Evolutionary conservation across 2,329 filamentous ascomycete genomes (phyloP), one percentile per base, ranked within the genome.

Genomic region (Pyricularia grisea): DNA sequence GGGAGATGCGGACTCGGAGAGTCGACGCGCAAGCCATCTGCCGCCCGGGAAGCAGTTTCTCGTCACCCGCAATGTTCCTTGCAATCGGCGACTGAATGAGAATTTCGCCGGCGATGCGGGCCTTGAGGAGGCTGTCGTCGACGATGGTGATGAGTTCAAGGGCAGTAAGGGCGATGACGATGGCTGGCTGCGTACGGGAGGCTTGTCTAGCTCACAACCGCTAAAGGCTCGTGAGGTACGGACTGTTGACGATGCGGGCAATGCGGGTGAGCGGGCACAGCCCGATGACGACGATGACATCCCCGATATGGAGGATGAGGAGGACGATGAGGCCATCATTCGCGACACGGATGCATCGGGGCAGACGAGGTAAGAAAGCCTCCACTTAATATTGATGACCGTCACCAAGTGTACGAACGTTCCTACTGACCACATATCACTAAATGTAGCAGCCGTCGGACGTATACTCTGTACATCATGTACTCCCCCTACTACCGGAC

Each of bases 381-480:
- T 65, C 33, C 25, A 27, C 23, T 17, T 17, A 20, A 9, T 10
- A 20, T n/a, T n/a, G 10, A 64, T 64, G 14, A 28, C 20, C 5
- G 25, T 27, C 11, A 28, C 14, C 28, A 23, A 7, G 17, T 9
- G 10, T 17, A 14, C 12, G 9, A 31, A 33, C 33, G 23, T 33
- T 23, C 27, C 27, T 10, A 50, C 64, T 4, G 23, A 30, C n/a
- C 65, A 58, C 27, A 11, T 20, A 23, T n/a, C 36, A 6, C 25
- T n/a, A 31, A n/a, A 7, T 36, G 68, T 73, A 97, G 92, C 69
- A 90, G 92, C 68, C 87, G 92, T 67, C 91, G 95, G 73, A 97
- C 92, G n/a, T 99, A 99, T 80, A 97, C 92, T 64, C 90, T 99
- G 73, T 99, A 99, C 85, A 98, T 99, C 76, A 95, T 93, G 81